phyloP scores from a whole-genome alignment of 768 basidiomycete species.

The Lactifluus volemus region DNA sequence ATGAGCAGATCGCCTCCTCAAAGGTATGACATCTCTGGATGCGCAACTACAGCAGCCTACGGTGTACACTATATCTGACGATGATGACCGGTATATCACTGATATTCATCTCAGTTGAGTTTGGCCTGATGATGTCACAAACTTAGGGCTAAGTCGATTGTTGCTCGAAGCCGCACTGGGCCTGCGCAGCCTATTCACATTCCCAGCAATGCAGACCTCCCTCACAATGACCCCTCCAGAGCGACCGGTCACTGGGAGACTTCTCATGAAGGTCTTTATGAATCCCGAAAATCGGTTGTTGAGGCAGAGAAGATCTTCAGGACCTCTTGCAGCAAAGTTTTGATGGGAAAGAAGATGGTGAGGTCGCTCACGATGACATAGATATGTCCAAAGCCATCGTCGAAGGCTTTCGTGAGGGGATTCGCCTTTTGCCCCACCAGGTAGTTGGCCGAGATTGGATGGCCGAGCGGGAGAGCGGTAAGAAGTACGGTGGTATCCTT shows the following conservation, averaged over 20 bases:
- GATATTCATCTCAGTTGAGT: not conserved
- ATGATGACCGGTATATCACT: constrained; percentile 18
- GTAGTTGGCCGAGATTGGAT: constrained; percentile 84
- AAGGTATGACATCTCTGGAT: constrained; percentile 5
- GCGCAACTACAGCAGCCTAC: not conserved
- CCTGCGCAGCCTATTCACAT: constrained; percentile 16
- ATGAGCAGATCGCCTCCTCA: not conserved
- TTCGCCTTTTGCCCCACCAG: constrained; percentile 79
- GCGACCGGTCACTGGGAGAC: constrained; percentile 25
- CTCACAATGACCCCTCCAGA: constrained; percentile 3
- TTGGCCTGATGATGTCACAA: not conserved
- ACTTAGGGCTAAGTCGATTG: not conserved
- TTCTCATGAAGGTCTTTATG: constrained; percentile 23
- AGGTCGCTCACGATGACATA: constrained; percentile 38
- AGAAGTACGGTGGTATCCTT: constrained; percentile 78
- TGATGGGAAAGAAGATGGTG: constrained; percentile 43
- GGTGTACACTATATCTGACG: constrained; percentile 10
- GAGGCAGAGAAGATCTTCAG: constrained; percentile 74
- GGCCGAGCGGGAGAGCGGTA: constrained; percentile 69
- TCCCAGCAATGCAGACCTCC: constrained; percentile 11
- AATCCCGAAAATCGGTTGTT: constrained; percentile 31
- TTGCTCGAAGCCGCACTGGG: not conserved
- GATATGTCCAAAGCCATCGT: constrained; percentile 63
- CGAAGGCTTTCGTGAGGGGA: constrained; percentile 63
- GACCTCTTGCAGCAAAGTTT: constrained; percentile 63